Evolutionary conservation across 2,329 filamentous ascomycete species (phyloP), one percentile per base, ranked within the genome.

Genomic region (Talaromyces sp.): DNA sequence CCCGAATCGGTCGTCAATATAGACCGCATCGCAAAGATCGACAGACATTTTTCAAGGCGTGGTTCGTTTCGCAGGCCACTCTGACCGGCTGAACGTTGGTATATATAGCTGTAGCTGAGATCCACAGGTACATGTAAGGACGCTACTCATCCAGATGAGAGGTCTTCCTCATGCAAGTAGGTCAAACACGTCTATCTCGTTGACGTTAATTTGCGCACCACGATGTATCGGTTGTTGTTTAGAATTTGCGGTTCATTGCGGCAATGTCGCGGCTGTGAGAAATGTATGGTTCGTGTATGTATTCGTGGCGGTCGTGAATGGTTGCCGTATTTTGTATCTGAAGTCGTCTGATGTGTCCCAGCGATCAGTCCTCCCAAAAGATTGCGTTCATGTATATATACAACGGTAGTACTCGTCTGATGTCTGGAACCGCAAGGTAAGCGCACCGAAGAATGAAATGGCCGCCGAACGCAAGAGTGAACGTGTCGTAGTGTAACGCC

Each of bases 1-100:
- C 58, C 72, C 71, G 64, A 80, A 77, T 62, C 79, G 74, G 66
- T 78, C 76, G 68, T 81, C 79, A 55, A 81, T 77, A 63, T 80
- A 81, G 65, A 80, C 76, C 59, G 77, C 79, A 46, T 59, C 50
- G 18, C 62, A 60, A 21, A 63, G 33, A 33, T 48, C 64, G 74
- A 66, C 75, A 79, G 64, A 77, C 75, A 64, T 76, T 70, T 59
- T 72, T 73, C 67, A 79, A 75, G 77, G 78, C 79, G 62, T 59
- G 73, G 66, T 54, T 35, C 37, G 39, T 65, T 39, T 31, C 48
- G 40, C 28, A 50, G 48, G 58, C 23, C 35, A 42, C 42, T 57
- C 28, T 48, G 57, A 23, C 57, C 11, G 12, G 14, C 48, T 18
- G 57, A 62, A 35, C 59, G 61, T 40, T 52, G 21, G 40, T 35